Evolutionary conservation across 2,329 filamentous ascomycete species (phyloP).

Genomic region (Ascochyta koolunga): DNA sequence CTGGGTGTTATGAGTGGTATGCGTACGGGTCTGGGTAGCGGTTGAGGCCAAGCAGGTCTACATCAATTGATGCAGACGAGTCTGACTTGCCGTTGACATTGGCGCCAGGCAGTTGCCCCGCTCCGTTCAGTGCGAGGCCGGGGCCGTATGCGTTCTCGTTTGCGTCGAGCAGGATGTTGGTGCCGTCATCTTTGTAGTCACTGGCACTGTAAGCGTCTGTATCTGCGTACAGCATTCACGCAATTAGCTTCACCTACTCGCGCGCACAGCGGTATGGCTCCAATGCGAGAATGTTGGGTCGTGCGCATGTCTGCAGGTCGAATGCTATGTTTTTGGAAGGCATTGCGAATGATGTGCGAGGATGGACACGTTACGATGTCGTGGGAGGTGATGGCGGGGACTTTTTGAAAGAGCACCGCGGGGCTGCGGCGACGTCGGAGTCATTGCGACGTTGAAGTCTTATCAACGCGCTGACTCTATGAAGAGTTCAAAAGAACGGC

Average conservation of each 20-base stretch:
- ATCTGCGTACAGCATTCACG: background rate
- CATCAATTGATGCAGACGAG: conserved; percentile 56
- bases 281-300: conserved; percentile 59
- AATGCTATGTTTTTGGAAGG: conserved; percentile 45
- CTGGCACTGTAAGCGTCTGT: conserved; percentile 53
- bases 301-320: conserved; percentile 57
- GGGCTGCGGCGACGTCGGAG: conserved; percentile 31
- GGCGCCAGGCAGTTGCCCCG: conserved; percentile 56
- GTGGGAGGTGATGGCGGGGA: conserved; percentile 20
- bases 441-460: conserved; percentile 7
- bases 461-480: conserved; percentile 14
- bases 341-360: conserved; percentile 27
- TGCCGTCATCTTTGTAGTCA: conserved; percentile 98
- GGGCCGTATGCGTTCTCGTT: conserved; percentile 98
- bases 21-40: conserved; percentile 86
- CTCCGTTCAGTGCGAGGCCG: conserved; percentile 63
- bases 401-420: conserved; percentile 33
- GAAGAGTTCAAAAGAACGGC: background rate
- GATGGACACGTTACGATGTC: conserved; percentile 5
- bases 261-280: conserved; percentile 61
- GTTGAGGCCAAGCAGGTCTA: conserved; percentile 84
- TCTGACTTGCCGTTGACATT: conserved; percentile 41
- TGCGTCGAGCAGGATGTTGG: conserved; percentile 92
- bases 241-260: conserved; percentile 52
- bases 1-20: background rate